These are phyloP conservation scores for Nicotiana obtusifolia DNA, from an alignment of 257 asterid genomes.

Conservation along the genomic window DNA sequence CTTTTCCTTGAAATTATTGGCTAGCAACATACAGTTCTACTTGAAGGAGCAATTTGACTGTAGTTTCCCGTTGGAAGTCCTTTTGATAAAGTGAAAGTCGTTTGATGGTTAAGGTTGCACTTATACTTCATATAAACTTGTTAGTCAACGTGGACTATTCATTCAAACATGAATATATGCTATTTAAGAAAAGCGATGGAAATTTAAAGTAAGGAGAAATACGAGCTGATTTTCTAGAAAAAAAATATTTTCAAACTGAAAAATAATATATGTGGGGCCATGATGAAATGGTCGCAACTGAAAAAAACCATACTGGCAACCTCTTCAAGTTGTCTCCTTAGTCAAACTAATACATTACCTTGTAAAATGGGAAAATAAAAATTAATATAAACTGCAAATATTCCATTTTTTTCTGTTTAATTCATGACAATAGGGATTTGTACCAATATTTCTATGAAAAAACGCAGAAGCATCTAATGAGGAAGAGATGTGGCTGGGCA, in stretches of 20 bases:
- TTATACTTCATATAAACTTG: neutral
- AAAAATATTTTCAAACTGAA: neutral
- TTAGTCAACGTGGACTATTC: neutral
- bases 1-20: neutral
- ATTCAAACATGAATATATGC: neutral
- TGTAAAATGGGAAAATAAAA: neutral
- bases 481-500: neutral
- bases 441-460: neutral
- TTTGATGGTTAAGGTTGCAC: neutral
- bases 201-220: neutral
- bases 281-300: neutral
- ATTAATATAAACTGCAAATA: neutral
- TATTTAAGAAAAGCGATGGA: neutral
- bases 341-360: neutral
- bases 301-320: neutral
- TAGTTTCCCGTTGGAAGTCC: neutral
- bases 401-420: neutral
- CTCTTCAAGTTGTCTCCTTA: neutral
- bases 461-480: neutral
- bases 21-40: neutral
- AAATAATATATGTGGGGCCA: neutral
- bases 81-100: neutral
- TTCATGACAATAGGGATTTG: neutral
- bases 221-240: neutral
- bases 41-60: neutral